phyloP scores from a whole-genome alignment of 257 asterid species.

The Petunia secreta region DNA sequence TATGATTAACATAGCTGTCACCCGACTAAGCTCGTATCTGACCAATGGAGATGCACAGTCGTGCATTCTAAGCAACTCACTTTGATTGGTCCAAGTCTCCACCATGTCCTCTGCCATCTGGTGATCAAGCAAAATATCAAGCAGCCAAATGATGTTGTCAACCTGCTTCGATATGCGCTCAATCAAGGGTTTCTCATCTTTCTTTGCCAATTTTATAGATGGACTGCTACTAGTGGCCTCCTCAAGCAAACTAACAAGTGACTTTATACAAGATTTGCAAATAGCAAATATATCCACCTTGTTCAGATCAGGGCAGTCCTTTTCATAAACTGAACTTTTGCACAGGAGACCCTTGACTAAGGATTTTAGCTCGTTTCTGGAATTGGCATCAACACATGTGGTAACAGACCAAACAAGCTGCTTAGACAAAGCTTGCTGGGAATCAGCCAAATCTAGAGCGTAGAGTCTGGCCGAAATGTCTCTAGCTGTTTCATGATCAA shows the following conservation, averaged over 20 bases:
- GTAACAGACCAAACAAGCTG: constrained; percentile 77
- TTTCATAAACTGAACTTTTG: constrained; percentile 69
- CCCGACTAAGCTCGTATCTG: constrained; percentile 84
- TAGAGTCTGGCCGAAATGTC: constrained; percentile 71
- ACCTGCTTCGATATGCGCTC: constrained; percentile 79
- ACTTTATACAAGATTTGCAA: constrained; percentile 62
- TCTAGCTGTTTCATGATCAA: constrained; percentile 50
- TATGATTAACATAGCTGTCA: constrained; percentile 71
- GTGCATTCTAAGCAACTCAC: constrained; percentile 58
- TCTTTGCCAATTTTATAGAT: constrained; percentile 36
- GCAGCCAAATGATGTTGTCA: constrained; percentile 81
- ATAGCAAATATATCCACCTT: constrained; percentile 60
- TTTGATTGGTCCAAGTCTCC: constrained; percentile 71
- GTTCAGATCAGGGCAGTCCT: constrained; percentile 55
- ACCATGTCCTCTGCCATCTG: constrained; percentile 82
- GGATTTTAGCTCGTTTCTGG: constrained; percentile 80
- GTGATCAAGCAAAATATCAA: constrained; percentile 80
- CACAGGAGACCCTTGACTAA: constrained; percentile 75
- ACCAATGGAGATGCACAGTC: constrained; percentile 67
- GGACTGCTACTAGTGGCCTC: constrained; percentile 53
- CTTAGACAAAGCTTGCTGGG: constrained; percentile 59
- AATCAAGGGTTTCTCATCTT: constrained; percentile 56
- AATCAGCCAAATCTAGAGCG: constrained; percentile 42
- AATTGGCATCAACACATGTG: constrained; percentile 54
- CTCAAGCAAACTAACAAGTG: constrained; percentile 63